Conservation (phyloP, 495 filamentous ascomycete genomes). For the Penicillium paxilli region DNA sequence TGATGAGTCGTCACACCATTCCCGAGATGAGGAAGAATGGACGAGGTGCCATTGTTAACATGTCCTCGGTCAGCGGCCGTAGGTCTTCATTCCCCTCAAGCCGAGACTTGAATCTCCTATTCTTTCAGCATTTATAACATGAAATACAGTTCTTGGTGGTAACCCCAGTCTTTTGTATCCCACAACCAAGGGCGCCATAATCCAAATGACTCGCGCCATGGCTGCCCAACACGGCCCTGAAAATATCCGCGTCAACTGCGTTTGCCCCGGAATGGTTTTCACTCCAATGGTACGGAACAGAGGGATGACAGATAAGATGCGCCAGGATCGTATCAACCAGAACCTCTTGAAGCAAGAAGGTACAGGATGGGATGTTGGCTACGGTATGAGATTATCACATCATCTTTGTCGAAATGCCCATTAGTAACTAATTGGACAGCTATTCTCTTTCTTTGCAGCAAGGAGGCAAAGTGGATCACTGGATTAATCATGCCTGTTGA, state of each 20-base stretch:
- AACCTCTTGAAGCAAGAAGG: not conserved
- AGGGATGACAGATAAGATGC: conserved; percentile 12
- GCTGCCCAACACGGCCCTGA: conserved; percentile 48
- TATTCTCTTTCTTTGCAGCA: conserved; percentile 31
- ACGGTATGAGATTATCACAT: not conserved
- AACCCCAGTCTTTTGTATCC: conserved; percentile 54
- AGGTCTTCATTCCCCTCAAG: not conserved
- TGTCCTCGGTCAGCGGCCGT: conserved; percentile 46
- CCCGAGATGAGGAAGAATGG: conserved; percentile 44
- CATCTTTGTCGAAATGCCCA: not conserved
- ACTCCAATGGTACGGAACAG: conserved; percentile 10
- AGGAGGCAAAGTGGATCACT: conserved; percentile 46
- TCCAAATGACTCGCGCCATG: conserved; percentile 55
- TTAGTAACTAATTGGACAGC: not conserved
- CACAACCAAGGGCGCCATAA: conserved; percentile 53
- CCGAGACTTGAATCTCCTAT: no score
- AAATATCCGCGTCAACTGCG: conserved; percentile 51
- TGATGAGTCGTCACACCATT: conserved; percentile 47
- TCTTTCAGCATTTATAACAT: not conserved
- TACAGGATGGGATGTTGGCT: conserved; percentile 3
- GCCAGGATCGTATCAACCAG: conserved; percentile 11
- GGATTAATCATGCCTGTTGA: conserved; percentile 39
- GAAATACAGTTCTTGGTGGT: conserved; percentile 37
- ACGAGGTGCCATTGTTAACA: conserved; percentile 47
- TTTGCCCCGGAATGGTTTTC: conserved; percentile 39